phyloP scores from a whole-genome alignment of 768 basidiomycete genomes.

The Phylloporus arenicola region DNA sequence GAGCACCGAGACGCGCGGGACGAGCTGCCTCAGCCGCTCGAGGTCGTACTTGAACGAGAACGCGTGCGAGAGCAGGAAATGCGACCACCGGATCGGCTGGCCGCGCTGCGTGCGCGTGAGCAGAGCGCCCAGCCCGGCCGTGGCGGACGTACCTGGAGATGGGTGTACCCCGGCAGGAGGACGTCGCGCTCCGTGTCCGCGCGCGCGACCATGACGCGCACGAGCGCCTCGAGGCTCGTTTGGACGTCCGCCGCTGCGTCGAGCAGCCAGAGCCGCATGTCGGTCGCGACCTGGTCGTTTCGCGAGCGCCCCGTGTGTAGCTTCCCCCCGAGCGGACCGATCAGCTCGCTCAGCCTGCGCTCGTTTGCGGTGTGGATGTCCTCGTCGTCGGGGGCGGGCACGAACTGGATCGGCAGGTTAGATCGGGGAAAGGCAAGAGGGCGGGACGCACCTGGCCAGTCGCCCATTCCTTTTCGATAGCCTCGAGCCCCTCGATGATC shows the following conservation, averaged over 20 bases:
- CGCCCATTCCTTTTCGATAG: slow-evolving; percentile 84
- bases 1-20: slow-evolving; percentile 87
- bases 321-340: slow-evolving; percentile 90
- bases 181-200: slow-evolving; percentile 92
- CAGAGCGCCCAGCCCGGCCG: neutral
- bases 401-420: slow-evolving; percentile 48
- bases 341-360: slow-evolving; percentile 85
- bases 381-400: slow-evolving; percentile 80
- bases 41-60: slow-evolving; percentile 90
- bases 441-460: slow-evolving; percentile 48
- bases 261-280: slow-evolving; percentile 95
- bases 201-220: slow-evolving; percentile 85
- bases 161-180: slow-evolving; percentile 94
- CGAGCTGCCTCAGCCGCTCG: slow-evolving; percentile 73
- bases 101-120: slow-evolving; percentile 57
- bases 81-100: slow-evolving; percentile 98
- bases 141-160: slow-evolving; percentile 68
- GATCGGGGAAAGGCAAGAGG: neutral
- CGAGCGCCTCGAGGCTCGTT: slow-evolving; percentile 63
- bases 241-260: slow-evolving; percentile 68
- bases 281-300: slow-evolving; percentile 98
- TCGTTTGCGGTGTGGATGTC: slow-evolving; percentile 99
- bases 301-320: slow-evolving; percentile 95
- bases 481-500: slow-evolving; percentile 68
- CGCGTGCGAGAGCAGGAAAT: slow-evolving; percentile 91